Evolutionary conservation across 306 rosid species (phyloP).

Genomic region (Citrullus mucosospermus): DNA sequence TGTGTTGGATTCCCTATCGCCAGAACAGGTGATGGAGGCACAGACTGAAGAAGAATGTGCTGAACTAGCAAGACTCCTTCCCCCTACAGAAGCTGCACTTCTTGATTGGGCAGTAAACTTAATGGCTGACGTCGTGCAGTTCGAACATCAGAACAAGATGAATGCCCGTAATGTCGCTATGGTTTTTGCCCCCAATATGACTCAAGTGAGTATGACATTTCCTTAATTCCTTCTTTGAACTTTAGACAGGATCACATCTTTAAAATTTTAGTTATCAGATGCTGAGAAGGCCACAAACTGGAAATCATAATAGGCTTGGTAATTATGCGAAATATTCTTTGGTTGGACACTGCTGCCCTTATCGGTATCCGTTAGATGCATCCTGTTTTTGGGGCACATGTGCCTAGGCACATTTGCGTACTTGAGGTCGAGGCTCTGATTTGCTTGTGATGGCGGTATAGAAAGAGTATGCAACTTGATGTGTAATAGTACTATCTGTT

Average conservation of each 20-base stretch:
- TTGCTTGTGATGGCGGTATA: background rate
- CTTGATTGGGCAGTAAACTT: conserved; percentile 93
- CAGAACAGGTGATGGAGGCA: conserved; percentile 92
- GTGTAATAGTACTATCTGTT: background rate
- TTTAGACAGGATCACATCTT: background rate
- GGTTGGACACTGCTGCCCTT: background rate
- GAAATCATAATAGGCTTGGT: background rate
- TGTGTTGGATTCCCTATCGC: conserved; percentile 78
- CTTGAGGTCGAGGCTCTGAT: background rate
- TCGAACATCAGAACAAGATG: conserved; percentile 91
- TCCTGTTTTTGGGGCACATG: background rate
- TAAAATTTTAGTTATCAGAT: background rate
- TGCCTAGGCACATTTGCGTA: background rate
- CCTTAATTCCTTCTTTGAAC: background rate
- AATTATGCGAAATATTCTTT: background rate
- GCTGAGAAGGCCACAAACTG: background rate
- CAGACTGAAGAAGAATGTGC: conserved; percentile 89
- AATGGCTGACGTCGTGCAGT: conserved; percentile 92
- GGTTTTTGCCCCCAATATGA: conserved; percentile 99
- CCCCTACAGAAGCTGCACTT: conserved; percentile 77
- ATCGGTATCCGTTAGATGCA: background rate
- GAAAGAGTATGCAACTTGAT: background rate
- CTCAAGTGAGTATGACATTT: conserved; percentile 46
- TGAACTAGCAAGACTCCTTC: conserved; percentile 67
- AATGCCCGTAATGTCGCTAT: conserved; percentile 93